Base-by-base conservation (phyloP, 768 basidiomycete genomes). In the Mycena filopes region DNA sequence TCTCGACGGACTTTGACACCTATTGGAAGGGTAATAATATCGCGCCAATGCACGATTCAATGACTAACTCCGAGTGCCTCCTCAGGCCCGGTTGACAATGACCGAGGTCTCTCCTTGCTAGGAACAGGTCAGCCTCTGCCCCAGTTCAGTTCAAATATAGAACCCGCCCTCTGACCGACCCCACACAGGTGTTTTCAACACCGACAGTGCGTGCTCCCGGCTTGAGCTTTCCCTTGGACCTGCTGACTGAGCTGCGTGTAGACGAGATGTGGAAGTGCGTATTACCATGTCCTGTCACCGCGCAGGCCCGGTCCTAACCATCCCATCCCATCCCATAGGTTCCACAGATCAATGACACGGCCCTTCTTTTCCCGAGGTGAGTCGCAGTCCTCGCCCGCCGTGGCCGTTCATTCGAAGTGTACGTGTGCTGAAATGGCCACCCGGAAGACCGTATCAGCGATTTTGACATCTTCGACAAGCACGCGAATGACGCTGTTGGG, bases 291-390 rank as follows among this genome's bases (percentile, higher is more conserved):
- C 67, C 28, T 20, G 12, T 45, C 21, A 15, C 2, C 36, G 15
- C 36, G 36, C 36, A 15, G 15, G 36, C 10, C 36, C 36, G 36
- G 36, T 36, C 5, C 36, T 33, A 11, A 36, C 15, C 18, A 31
- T 36, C 36, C 36, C 36, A 20, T 55, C 25, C 15, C 18, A 31
- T 36, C 36, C 36, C 36, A 20, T 55, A 77, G 75, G 55, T 84
- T 82, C 50, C 81, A 83, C 63, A 77, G 83, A 36, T 74, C 72
- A 2, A 81, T 82, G 76, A 81, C 83, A 0, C 77, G 83, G 10
- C 82, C 82, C 4, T 84, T 81, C 72, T 83, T 84, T 61, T 75
- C 65, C 53, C 72, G 69, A 10, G 81, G 63, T 65, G 20, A 1
- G 55, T 16, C n/a, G n/a, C n/a, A n/a, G n/a, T n/a, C n/a, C n/a